Evolutionary conservation across 108 stramenopile species (phyloP).

Genomic region (Nitzschia sp.): DNA sequence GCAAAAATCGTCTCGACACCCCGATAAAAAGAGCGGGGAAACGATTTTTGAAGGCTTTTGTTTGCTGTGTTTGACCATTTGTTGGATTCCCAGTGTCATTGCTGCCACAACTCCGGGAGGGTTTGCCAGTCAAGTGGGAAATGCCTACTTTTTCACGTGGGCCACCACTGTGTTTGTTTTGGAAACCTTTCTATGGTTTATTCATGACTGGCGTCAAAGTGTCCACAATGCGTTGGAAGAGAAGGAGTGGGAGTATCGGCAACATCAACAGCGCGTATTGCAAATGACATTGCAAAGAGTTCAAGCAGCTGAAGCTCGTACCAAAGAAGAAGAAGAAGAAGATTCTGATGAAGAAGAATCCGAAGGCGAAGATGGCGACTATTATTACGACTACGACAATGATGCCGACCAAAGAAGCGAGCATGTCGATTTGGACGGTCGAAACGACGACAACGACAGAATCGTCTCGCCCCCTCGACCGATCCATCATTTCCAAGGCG

Average conservation of each 20-base stretch:
- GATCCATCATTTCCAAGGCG: background rate
- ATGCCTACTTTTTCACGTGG: conserved; percentile 75
- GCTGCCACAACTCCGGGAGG: conserved; percentile 69
- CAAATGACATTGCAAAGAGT: conserved; percentile 10
- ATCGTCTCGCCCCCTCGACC: background rate
- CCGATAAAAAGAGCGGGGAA: conserved; percentile 28
- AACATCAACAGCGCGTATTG: conserved; percentile 47
- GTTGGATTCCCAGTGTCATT: conserved; percentile 65
- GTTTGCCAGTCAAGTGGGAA: conserved; percentile 50
- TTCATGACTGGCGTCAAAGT: conserved; percentile 59
- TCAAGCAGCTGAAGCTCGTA: background rate
- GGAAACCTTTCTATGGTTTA: conserved; percentile 61
- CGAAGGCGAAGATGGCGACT: background rate
- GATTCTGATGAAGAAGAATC: conserved; percentile 7
- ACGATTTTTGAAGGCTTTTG: conserved; percentile 57
- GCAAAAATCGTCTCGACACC: background rate
- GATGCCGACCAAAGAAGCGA: background rate
- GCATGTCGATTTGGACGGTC: background rate
- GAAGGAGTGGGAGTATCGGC: conserved; percentile 46
- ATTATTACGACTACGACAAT: background rate
- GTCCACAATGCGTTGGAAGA: conserved; percentile 45
- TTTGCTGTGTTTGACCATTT: conserved; percentile 43
- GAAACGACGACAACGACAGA: background rate
- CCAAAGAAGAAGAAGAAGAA: background rate
- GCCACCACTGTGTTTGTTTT: conserved; percentile 49